These are phyloP conservation scores for Xerocomellus intermedius DNA, from an alignment of 768 basidiomycete genomes.

Conservation along the genomic window DNA sequence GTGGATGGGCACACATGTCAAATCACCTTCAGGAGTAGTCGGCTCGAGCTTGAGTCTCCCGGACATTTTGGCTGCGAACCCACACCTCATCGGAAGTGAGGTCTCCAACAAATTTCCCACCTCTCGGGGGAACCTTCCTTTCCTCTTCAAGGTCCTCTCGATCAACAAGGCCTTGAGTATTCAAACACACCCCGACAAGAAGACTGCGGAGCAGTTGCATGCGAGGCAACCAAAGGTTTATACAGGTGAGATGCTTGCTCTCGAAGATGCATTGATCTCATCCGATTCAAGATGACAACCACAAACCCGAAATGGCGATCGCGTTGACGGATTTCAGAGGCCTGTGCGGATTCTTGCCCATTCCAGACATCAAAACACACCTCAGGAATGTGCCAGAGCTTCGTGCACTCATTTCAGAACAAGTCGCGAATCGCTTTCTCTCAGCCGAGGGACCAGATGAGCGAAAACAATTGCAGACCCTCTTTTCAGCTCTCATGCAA, in stretches of 20 bases:
- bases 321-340: slow-evolving; percentile 89
- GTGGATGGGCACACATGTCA: slow-evolving; percentile 99
- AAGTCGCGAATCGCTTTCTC: slow-evolving; percentile 54
- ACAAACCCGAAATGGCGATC: slow-evolving; percentile 99
- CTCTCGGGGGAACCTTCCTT: slow-evolving; percentile 71
- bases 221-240: slow-evolving; percentile 76
- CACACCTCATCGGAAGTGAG: slow-evolving; percentile 62
- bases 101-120: slow-evolving; percentile 58
- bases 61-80: slow-evolving; percentile 61
- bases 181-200: slow-evolving; percentile 90
- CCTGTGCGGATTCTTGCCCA: slow-evolving; percentile 90
- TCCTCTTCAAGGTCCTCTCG: slow-evolving; percentile 89
- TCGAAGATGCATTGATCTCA: slow-evolving; percentile 3
- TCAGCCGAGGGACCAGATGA: slow-evolving; percentile 34
- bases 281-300: slow-evolving; percentile 74
- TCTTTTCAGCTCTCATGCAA: slow-evolving; percentile 86
- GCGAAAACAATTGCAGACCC: slow-evolving; percentile 56
- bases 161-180: slow-evolving; percentile 89
- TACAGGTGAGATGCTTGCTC: slow-evolving; percentile 60
- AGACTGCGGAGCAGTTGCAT: slow-evolving; percentile 69
- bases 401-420: slow-evolving; percentile 59
- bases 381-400: slow-evolving; percentile 76
- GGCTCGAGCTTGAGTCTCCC: slow-evolving; percentile 51
- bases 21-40: slow-evolving; percentile 55
- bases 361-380: slow-evolving; percentile 63